Percentiles rank a stretch among this genome's conserved stretches.
phyloP scores from a whole-genome alignment of 2,329 filamentous ascomycete species.

The Fonsecaea monophora region DNA sequence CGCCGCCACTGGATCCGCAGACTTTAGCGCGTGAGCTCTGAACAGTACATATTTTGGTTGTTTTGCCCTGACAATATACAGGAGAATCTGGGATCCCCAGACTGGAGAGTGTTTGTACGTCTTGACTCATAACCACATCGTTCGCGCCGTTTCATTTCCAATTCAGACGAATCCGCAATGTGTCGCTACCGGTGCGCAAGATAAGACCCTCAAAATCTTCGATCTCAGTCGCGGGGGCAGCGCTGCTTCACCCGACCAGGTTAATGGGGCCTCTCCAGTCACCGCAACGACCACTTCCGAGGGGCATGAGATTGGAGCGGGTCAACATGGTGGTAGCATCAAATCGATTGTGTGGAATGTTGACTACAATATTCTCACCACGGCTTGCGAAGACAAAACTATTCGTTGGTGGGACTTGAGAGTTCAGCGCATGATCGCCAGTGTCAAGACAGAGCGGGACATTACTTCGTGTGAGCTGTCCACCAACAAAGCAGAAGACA shows the following conservation, averaged over 20 bases:
- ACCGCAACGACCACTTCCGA: slow-evolving; percentile 47
- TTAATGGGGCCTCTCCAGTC: slow-evolving; percentile 48
- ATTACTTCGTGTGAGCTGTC: slow-evolving; percentile 94
- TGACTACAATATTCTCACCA: slow-evolving; percentile 86
- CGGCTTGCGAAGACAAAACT: slow-evolving; percentile 86
- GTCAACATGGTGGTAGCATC: slow-evolving; percentile 84
- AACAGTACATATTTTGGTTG: neutral
- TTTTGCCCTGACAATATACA: slow-evolving; percentile 47
- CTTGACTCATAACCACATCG: slow-evolving; percentile 91
- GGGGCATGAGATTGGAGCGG: slow-evolving; percentile 77
- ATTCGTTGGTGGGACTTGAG: slow-evolving; percentile 94
- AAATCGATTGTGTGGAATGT: slow-evolving; percentile 96
- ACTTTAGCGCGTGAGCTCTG: slow-evolving; percentile 82
- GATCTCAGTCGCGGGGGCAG: slow-evolving; percentile 65
- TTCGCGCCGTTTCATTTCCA: slow-evolving; percentile 89
- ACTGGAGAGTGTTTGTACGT: slow-evolving; percentile 88
- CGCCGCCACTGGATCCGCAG: slow-evolving; percentile 91
- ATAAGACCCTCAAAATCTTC: slow-evolving; percentile 95
- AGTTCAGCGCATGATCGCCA: slow-evolving; percentile 73
- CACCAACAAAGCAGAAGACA: slow-evolving; percentile 66
- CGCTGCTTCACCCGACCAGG: slow-evolving; percentile 53
- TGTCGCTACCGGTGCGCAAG: slow-evolving; percentile 89
- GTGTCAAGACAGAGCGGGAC: slow-evolving; percentile 79
- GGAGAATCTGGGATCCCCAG: slow-evolving; percentile 96
- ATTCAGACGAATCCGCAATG: slow-evolving; percentile 78